Evolutionary conservation across 2,329 filamentous ascomycete species (phyloP).

Genomic region (Zalaria sp.): DNA sequence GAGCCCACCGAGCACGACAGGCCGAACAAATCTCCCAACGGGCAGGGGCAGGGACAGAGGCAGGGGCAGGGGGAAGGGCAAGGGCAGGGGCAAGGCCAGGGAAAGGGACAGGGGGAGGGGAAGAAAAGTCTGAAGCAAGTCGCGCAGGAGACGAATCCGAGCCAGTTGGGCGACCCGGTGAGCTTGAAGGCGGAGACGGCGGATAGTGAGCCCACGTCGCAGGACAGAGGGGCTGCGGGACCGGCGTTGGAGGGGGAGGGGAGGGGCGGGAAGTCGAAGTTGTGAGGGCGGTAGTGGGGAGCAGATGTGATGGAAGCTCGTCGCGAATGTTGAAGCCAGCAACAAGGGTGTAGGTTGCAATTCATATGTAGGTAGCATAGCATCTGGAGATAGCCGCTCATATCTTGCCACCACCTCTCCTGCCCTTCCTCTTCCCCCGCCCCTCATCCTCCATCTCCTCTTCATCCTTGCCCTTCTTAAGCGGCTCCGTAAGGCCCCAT

Average conservation of each 20-base stretch:
- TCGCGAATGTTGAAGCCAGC: no score
- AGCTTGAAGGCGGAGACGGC: conserved; percentile 15
- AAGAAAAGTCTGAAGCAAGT: conserved; percentile 12
- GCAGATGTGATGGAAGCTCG: not conserved
- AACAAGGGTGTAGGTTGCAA: no score
- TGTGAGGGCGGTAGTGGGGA: conserved; percentile 7
- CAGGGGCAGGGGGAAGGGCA: no score
- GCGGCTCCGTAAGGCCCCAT: conserved; percentile 58
- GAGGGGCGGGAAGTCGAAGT: conserved; percentile 17
- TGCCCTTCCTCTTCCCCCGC: conserved; percentile 36
- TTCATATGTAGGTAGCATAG: no score
- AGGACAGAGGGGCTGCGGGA: conserved; percentile 17
- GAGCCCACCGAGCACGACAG: conserved; percentile 13
- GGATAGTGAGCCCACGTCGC: conserved; percentile 15
- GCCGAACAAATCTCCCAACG: conserved; percentile 5
- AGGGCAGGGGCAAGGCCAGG: conserved; percentile 7
- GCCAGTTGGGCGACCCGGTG: conserved; percentile 14
- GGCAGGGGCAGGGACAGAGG: not conserved
- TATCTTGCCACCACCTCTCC: conserved; percentile 13
- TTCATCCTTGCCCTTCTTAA: conserved; percentile 74
- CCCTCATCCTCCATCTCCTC: conserved; percentile 58
- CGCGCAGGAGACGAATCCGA: conserved; percentile 12
- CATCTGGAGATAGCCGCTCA: not conserved
- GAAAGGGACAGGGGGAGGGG: not conserved
- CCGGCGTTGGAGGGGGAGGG: conserved; percentile 8